Base-by-base conservation (phyloP, 192 early-diverging fungal species). In the Obelidium mucronatum region DNA sequence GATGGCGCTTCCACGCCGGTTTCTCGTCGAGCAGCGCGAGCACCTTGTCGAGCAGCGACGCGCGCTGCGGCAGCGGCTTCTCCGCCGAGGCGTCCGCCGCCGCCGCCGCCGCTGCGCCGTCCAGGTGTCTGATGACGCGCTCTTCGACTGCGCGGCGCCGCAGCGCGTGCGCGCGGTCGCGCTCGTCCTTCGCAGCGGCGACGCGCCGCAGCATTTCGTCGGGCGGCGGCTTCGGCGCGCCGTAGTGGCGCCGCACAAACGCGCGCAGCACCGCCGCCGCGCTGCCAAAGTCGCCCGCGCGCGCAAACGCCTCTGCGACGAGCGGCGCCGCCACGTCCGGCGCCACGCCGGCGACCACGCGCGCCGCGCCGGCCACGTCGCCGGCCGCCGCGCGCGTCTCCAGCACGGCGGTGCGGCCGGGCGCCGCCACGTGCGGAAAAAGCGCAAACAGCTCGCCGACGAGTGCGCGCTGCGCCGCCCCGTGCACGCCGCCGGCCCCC, bases 1-100 rank as follows among this genome's bases (percentile, higher is more conserved):
- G 69, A 54, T 72, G 56, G 19, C 69, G 51, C 53, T 36, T 51
- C 69, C 69, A 72, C 33, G 34, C 24, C n/a, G 69, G 69, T 72
- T 72, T 58, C 19, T 54, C 24, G 5, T 4, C 33, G 55, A 19
- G 15, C 19, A 72, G 69, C 17, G n/a, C 42, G 11, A 30, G 19
- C 8, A 68, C 11, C 11, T 4, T 52, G 2, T 19, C 31, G 42
- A 68, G 11, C 1, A 68, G 48, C 8, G 19, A 26, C 6, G 22
- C 67, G 8, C 8, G 17, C 34, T 6, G 39, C 8, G 22, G 24
- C 17, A 58, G 55, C 17, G 30, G 17, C 35, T n/a, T 66, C 40
- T 68, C 67, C 22, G 26, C 52, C 22, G 28, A 22, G 15, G 17
- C 28, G 15, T 68, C 44, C 0, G 67, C 19, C 22, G 6, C n/a